Percentiles rank a stretch among this genome's conserved stretches.
These are phyloP conservation scores for Nidula microcarpa DNA, from an alignment of 768 basidiomycete species.

Conservation along the genomic window DNA sequence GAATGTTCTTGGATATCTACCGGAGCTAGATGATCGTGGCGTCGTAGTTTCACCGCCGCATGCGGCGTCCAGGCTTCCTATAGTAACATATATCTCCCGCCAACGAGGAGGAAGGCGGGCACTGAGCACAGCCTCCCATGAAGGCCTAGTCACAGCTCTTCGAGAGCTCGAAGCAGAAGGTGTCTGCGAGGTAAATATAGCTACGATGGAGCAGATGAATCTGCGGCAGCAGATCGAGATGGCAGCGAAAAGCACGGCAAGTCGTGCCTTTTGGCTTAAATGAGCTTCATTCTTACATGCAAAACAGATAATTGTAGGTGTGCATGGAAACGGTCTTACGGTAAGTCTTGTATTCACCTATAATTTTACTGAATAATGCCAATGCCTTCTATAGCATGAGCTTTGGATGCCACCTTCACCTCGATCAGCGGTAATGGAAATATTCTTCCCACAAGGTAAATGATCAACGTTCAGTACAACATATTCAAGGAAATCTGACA, in stretches of 20 bases:
- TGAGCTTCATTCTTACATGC: not conserved
- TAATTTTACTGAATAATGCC: too few relatives aligned
- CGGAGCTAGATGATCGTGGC: slow-evolving; percentile 11
- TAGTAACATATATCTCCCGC: slow-evolving; percentile 58
- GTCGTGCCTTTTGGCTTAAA: slow-evolving; percentile 18
- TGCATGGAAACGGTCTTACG: slow-evolving; percentile 67
- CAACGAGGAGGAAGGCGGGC: slow-evolving; percentile 36
- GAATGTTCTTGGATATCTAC: slow-evolving; percentile 27
- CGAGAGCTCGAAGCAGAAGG: slow-evolving; percentile 43
- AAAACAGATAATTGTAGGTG: slow-evolving; percentile 48
- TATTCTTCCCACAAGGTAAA: slow-evolving; percentile 57
- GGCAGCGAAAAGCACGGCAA: slow-evolving; percentile 53
- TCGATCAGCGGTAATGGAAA: slow-evolving; percentile 65
- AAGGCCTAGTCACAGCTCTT: slow-evolving; percentile 40
- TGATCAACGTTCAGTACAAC: too few relatives aligned
- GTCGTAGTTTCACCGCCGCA: slow-evolving; percentile 8
- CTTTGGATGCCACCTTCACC: slow-evolving; percentile 67
- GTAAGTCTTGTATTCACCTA: slow-evolving; percentile 8
- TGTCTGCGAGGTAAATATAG: slow-evolving; percentile 41
- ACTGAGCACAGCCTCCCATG: slow-evolving; percentile 43
- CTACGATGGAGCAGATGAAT: slow-evolving; percentile 32
- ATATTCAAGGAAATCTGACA: too few relatives aligned
- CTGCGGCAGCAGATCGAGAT: slow-evolving; percentile 60
- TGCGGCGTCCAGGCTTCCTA: slow-evolving; percentile 13
- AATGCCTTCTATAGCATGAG: slow-evolving; percentile 34